A percentile compares a stretch with the other conserved stretches of the same genome.
Conservation (phyloP, 352 stramenopile genomes). For the Aphanomyces stellatus region DNA sequence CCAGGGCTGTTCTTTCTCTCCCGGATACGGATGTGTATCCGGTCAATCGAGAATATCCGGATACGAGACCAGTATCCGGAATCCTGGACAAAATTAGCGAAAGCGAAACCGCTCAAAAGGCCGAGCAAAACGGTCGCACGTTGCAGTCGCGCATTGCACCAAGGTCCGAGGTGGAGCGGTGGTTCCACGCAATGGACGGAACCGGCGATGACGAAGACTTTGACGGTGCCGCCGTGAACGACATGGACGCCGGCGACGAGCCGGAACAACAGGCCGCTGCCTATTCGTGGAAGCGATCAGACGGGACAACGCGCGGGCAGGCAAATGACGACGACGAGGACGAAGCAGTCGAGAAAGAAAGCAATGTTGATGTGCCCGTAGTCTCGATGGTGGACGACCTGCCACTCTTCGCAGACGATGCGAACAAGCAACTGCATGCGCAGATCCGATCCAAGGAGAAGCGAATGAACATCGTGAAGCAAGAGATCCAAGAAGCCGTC, state of each 20-base stretch:
- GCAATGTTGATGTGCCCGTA: constrained; percentile 24
- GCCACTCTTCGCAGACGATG: constrained; percentile 80
- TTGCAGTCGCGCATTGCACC: too few relatives aligned
- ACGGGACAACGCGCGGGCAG: constrained; percentile 31
- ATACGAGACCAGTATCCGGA: too few relatives aligned
- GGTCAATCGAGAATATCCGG: too few relatives aligned
- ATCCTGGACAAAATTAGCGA: not conserved
- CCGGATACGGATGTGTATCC: not conserved
- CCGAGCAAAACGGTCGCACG: too few relatives aligned
- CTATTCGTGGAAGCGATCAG: constrained; percentile 62
- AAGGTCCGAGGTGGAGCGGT: too few relatives aligned
- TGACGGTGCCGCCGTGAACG: not conserved
- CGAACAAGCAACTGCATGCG: constrained; percentile 75
- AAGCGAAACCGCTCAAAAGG: not conserved
- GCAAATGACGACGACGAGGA: constrained; percentile 28
- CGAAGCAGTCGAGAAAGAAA: constrained; percentile 21
- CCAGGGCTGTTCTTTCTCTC: not conserved
- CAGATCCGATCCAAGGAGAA: constrained; percentile 78
- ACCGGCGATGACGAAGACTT: not conserved
- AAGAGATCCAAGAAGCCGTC: constrained; percentile 66
- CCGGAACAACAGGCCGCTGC: constrained; percentile 17
- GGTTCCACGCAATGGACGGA: not conserved
- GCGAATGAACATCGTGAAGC: constrained; percentile 45
- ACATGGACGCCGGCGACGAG: constrained; percentile 16
- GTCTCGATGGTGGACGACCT: constrained; percentile 81